Base-by-base conservation (phyloP, 306 rosid genomes). In the Clitoria ternatea region DNA sequence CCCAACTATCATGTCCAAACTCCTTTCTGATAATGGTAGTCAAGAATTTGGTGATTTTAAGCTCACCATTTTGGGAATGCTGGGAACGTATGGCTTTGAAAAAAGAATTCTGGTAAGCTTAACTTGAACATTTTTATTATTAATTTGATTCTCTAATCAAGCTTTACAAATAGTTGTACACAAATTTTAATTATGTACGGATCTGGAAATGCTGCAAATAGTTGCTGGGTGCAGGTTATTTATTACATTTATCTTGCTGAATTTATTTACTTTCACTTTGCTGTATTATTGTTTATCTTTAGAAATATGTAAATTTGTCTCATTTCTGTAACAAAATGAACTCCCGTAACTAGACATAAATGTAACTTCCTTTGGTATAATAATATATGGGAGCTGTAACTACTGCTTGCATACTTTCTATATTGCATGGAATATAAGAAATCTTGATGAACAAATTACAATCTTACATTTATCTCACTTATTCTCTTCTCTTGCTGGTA, bases 11-110 rank as follows among this genome's bases (percentile, higher is more conserved):
- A 91, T 94, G 99, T 84, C 96, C 65, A 89, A 91, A 85, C 99
- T 94, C 70, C 96, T 91, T 30, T 85, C 96, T 82, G 96, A 91
- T 75, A 91, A 94, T 69, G 92, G 99, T 50, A 81, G 78, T 80
- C 97, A 89, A 80, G 99, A 94, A 74, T 94, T 91, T 77, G 99
- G 99, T 12, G 97, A 91, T 87, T 94, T 91, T 61, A 94, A 94
- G 66, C 83, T 84, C 69, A 91, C 99, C 61, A 87, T 94, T 77
- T 80, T 94, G 87, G 99, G 99, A 27, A 87, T 94, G 97, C 92
- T 94, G 1, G 97, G 91, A 82, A 91, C 89, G 22, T 91, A 89
- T 76, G 96, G 97, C 77, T 94, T 94, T 19, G 99, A 94, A 87
- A 87, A 92, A 79, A 86, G 97, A 91, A 94, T 91, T 75, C 96